phyloP scores from a whole-genome alignment of 129 eudicot species.

The Oenanthe sinensis region DNA sequence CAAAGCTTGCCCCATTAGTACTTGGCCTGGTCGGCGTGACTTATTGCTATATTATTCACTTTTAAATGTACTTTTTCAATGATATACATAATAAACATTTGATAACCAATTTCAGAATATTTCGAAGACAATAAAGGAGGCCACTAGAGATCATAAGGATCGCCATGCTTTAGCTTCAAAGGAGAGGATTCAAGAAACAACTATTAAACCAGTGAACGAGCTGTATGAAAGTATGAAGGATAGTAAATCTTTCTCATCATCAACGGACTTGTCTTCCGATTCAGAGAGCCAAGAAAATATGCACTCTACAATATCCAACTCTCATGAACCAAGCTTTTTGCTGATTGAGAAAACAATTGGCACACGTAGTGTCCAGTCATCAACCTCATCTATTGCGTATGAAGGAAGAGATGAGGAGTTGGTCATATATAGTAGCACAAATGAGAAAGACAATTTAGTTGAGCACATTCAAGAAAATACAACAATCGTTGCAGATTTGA shows the following conservation, averaged over 20 bases:
- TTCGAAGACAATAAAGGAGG: constrained; percentile 24
- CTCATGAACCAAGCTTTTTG: constrained; percentile 23
- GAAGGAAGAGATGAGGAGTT: constrained; percentile 21
- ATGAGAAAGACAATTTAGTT: constrained; percentile 3
- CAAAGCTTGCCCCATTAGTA: background rate
- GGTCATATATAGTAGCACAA: constrained; percentile 2
- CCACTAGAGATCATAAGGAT: constrained; percentile 17
- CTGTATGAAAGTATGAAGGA: constrained; percentile 17
- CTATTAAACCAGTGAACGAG: constrained; percentile 20
- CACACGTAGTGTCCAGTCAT: constrained; percentile 19
- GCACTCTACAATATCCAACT: constrained; percentile 20
- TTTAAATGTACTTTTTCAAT: background rate
- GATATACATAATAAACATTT: constrained; percentile 9
- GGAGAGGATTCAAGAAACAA: constrained; percentile 12
- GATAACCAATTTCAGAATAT: constrained; percentile 41
- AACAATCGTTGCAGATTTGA: background rate
- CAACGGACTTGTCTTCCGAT: constrained; percentile 47
- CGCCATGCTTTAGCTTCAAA: constrained; percentile 3
- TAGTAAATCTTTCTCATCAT: constrained; percentile 33
- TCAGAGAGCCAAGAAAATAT: constrained; percentile 24
- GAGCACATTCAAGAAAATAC: constrained; percentile 6
- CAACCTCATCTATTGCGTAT: constrained; percentile 16
- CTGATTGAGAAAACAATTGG: constrained; percentile 23
- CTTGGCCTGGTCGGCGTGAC: background rate
- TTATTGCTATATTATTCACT: background rate